phyloP scores from a whole-genome alignment of 1,284 basidiomycete genomes.

The Phellinidium pouzarii region DNA sequence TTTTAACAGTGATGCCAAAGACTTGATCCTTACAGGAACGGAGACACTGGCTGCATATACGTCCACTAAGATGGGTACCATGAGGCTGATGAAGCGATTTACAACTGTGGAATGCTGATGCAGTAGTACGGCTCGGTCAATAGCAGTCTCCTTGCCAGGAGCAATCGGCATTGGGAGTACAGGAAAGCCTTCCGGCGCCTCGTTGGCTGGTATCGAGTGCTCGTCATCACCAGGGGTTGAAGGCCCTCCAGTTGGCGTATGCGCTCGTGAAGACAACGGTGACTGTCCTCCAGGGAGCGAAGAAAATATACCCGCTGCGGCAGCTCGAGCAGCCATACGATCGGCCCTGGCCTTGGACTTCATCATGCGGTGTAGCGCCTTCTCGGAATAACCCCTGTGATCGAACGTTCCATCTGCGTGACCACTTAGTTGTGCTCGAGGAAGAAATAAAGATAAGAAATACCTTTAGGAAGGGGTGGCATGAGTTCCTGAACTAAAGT shows the following conservation, averaged over 20 bases:
- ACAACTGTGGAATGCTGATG: conserved; percentile 72
- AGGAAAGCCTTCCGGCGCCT: conserved; percentile 4
- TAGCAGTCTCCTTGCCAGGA: conserved; percentile 32
- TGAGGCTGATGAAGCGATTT: conserved; percentile 75
- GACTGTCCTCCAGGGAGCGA: conserved; percentile 27
- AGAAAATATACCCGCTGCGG: conserved; percentile 30
- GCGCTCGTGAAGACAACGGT: conserved; percentile 22
- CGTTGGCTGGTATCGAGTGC: neutral
- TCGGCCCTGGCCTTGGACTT: conserved; percentile 77
- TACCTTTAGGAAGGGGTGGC: conserved; percentile 86
- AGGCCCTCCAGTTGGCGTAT: conserved; percentile 21
- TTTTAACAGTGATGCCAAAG: conserved; percentile 79
- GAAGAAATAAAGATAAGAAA: conserved; percentile 19
- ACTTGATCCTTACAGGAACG: conserved; percentile 79
- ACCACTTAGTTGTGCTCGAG: conserved; percentile 14
- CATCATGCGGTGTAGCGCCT: conserved; percentile 63
- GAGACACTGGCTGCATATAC: conserved; percentile 93
- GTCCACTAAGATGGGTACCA: conserved; percentile 89
- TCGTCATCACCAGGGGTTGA: conserved; percentile 21
- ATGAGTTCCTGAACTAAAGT: conserved; percentile 84
- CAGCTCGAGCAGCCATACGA: conserved; percentile 58
- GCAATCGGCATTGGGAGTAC: conserved; percentile 13
- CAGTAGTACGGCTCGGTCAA: conserved; percentile 64
- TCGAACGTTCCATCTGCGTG: conserved; percentile 86
- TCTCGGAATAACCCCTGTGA: conserved; percentile 84